These are phyloP conservation scores for Yarrowia galli DNA, from an alignment of 1,139 yeast species.

Conservation along the genomic window DNA sequence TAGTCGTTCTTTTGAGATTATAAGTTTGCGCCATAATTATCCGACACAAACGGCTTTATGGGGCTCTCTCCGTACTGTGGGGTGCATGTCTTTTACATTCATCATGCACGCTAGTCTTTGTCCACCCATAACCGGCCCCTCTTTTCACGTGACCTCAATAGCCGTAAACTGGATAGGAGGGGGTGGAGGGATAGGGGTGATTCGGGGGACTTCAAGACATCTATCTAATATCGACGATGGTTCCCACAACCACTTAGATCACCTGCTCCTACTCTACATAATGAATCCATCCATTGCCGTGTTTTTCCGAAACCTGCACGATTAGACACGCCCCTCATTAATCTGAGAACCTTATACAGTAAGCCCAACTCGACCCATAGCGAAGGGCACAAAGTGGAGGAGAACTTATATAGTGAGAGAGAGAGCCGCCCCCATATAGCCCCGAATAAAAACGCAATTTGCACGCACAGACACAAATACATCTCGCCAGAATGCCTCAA, in stretches of 20 bases:
- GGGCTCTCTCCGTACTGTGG: slow-evolving; percentile 16
- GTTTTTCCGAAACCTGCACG: slow-evolving; percentile 18
- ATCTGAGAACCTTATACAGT: slow-evolving; percentile 3
- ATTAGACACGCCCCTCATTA: slow-evolving; percentile 18
- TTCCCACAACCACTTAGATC: too few relatives aligned
- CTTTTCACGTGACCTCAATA: slow-evolving; percentile 24
- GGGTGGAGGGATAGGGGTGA: neutral
- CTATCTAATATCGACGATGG: too few relatives aligned
- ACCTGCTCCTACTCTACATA: neutral
- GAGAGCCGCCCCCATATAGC: neutral
- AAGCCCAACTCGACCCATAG: slow-evolving; percentile 3
- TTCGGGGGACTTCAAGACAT: neutral
- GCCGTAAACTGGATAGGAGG: neutral
- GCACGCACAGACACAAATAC: too few relatives aligned
- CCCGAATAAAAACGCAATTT: neutral
- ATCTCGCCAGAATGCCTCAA: slow-evolving; percentile 40
- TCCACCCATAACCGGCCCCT: slow-evolving; percentile 34
- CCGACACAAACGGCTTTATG: slow-evolving; percentile 18
- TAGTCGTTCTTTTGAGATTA: neutral
- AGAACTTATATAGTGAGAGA: slow-evolving; percentile 6
- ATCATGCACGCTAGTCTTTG: neutral
- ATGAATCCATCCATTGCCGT: slow-evolving; percentile 25
- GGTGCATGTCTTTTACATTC: neutral
- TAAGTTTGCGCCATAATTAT: slow-evolving; percentile 12
- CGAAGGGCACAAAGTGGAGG: slow-evolving; percentile 7